Conservation (phyloP, 177 flowering plant species). For the Vitis hybrid region DNA sequence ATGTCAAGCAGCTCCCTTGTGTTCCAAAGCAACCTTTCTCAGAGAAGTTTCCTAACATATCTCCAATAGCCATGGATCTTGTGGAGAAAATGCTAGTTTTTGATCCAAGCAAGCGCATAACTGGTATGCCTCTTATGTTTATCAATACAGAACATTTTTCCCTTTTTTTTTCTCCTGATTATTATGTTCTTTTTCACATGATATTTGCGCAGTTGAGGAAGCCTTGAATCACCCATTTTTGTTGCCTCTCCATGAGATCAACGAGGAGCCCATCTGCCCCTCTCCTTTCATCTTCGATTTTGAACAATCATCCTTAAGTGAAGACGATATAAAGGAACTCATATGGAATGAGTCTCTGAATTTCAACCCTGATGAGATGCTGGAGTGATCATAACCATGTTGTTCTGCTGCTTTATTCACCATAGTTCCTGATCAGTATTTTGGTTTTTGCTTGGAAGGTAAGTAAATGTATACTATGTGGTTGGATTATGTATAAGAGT, state of each 20-base stretch:
- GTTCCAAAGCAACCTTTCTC: slow-evolving; percentile 62
- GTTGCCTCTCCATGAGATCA: slow-evolving; percentile 82
- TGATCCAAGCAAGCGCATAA: slow-evolving; percentile 87
- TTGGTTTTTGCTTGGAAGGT: slow-evolving; percentile 11
- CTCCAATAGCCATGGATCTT: slow-evolving; percentile 78
- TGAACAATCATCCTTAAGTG: slow-evolving; percentile 65
- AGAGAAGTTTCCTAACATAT: slow-evolving; percentile 57
- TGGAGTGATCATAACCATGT: slow-evolving; percentile 3
- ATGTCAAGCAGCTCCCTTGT: slow-evolving; percentile 72
- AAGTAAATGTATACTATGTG: slow-evolving; percentile 3
- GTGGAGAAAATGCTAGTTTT: slow-evolving; percentile 91
- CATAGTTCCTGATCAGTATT: background rate
- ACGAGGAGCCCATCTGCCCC: slow-evolving; percentile 85
- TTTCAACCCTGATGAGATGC: slow-evolving; percentile 54
- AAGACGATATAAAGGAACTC: slow-evolving; percentile 87
- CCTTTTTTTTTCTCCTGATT: slow-evolving; percentile 1
- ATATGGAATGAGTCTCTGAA: slow-evolving; percentile 72
- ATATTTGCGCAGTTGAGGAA: slow-evolving; percentile 61
- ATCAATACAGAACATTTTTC: background rate
- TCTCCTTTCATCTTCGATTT: slow-evolving; percentile 79
- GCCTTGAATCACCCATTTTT: slow-evolving; percentile 86
- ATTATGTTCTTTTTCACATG: background rate
- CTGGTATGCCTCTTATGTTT: slow-evolving; percentile 46
- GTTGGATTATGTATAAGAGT: slow-evolving; percentile 11
- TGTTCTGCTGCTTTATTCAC: background rate